Conservation (phyloP, 768 basidiomycete species). For the Cystofilobasidium macerans region DNA sequence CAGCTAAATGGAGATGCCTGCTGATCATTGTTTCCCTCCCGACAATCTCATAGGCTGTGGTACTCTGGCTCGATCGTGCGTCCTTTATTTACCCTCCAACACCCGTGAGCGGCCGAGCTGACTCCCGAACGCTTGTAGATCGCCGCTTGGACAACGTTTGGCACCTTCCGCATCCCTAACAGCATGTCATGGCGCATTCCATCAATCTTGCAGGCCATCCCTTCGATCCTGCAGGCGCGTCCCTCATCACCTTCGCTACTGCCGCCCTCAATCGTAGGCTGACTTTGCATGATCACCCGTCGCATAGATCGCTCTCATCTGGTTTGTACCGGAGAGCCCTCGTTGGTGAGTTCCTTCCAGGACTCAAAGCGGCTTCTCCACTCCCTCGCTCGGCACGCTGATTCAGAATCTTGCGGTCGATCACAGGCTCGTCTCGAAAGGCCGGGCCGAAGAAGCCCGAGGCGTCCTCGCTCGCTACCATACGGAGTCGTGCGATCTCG, state of each 20-base stretch:
- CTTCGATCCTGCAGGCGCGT: slow-evolving; percentile 14
- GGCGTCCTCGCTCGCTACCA: slow-evolving; percentile 67
- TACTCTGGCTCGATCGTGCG: slow-evolving; percentile 53
- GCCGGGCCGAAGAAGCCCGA: slow-evolving; percentile 57
- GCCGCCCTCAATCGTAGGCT: too few species aligned
- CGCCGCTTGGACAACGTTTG: slow-evolving; percentile 73
- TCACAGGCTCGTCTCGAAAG: slow-evolving; percentile 51
- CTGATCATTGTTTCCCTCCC: neutral
- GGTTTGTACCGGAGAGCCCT: slow-evolving; percentile 69
- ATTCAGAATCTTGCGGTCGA: too few species aligned
- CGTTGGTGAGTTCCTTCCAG: too few species aligned
- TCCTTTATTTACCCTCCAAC: neutral
- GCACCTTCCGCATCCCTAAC: slow-evolving; percentile 56
- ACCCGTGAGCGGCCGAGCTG: slow-evolving; percentile 51
- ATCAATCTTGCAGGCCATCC: slow-evolving; percentile 51
- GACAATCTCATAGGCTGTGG: slow-evolving; percentile 58
- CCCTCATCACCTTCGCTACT: too few species aligned
- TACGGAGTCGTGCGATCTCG: slow-evolving; percentile 48
- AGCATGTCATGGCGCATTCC: slow-evolving; percentile 62
- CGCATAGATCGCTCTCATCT: slow-evolving; percentile 49
- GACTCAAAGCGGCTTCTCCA: too few species aligned
- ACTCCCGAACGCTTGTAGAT: too few species aligned
- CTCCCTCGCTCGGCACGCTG: too few species aligned
- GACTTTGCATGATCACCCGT: too few species aligned
- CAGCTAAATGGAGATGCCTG: neutral